Conservation (phyloP, 176 grass and related monocot genomes). For the Rhynchospora breviuscula region DNA sequence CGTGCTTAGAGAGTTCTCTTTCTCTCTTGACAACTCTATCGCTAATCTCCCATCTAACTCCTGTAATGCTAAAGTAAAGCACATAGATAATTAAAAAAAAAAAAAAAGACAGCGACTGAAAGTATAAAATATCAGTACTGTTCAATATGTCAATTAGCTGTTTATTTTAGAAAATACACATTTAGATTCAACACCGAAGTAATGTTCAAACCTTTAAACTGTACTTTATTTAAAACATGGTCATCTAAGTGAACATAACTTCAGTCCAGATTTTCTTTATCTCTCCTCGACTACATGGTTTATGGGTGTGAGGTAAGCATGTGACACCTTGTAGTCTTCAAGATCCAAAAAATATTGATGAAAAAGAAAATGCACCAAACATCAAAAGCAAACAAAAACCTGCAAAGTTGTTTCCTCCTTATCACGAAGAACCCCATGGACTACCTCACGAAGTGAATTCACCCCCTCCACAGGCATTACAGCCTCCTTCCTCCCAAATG, state of each 20-base stretch:
- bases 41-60: slow-evolving; percentile 67
- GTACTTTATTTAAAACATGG: neutral
- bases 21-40: slow-evolving; percentile 50
- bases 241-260: neutral
- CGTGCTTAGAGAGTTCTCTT: slow-evolving; percentile 30
- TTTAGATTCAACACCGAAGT: neutral
- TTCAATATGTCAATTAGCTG: neutral
- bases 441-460: slow-evolving; percentile 45
- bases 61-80: slow-evolving; percentile 28
- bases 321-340: neutral
- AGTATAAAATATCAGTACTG: neutral
- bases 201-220: neutral
- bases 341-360: neutral
- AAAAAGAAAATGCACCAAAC: neutral
- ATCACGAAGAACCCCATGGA: slow-evolving; percentile 51
- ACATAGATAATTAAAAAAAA: neutral
- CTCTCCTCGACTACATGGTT: neutral
- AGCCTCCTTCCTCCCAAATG: slow-evolving; percentile 57
- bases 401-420: slow-evolving; percentile 72
- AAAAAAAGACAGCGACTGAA: neutral
- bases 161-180: neutral
- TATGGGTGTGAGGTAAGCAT: neutral
- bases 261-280: neutral
- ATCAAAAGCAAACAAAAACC: slow-evolving; percentile 34
- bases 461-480: slow-evolving; percentile 81